Evolutionary conservation across 108 stramenopile genomes (phyloP).

Genomic region (Cyclotella kingstonii): DNA sequence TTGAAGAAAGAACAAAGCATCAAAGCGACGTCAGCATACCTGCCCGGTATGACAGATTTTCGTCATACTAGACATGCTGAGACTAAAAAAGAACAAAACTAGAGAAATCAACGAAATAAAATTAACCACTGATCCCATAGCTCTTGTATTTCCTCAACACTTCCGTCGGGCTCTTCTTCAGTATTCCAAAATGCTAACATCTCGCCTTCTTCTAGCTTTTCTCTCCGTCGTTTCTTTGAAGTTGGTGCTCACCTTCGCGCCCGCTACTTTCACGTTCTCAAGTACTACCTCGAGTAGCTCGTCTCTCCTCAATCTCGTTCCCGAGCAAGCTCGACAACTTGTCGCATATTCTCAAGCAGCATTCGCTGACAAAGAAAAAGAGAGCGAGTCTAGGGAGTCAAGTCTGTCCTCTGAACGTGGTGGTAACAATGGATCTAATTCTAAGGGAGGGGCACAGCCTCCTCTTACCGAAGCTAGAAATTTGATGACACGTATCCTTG

Average conservation of each 20-base stretch:
- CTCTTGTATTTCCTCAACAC: no score
- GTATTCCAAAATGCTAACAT: no score
- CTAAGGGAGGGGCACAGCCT: constrained; percentile 1
- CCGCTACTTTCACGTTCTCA: constrained; percentile 11
- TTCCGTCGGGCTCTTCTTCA: no score
- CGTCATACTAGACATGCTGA: no score
- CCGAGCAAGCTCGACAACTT: constrained; percentile 38
- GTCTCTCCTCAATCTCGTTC: constrained; percentile 25
- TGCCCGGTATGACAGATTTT: no score
- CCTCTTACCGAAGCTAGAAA: constrained; percentile 7
- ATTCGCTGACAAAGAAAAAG: constrained; percentile 34
- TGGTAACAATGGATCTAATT: constrained; percentile 8
- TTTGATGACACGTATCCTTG: constrained; percentile 29
- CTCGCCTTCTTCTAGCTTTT: no score
- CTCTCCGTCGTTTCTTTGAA: not conserved
- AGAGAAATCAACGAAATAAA: no score
- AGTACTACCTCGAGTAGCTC: not conserved
- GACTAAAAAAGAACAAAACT: no score
- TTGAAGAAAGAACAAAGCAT: no score
- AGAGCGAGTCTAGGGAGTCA: constrained; percentile 35
- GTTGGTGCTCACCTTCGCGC: constrained; percentile 1
- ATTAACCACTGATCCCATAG: no score
- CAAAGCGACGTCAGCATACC: no score
- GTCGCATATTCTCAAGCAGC: constrained; percentile 43
- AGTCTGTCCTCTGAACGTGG: constrained; percentile 28